Evolutionary conservation across 2,329 filamentous ascomycete species (phyloP).

Genomic region (Bisporella sp.): DNA sequence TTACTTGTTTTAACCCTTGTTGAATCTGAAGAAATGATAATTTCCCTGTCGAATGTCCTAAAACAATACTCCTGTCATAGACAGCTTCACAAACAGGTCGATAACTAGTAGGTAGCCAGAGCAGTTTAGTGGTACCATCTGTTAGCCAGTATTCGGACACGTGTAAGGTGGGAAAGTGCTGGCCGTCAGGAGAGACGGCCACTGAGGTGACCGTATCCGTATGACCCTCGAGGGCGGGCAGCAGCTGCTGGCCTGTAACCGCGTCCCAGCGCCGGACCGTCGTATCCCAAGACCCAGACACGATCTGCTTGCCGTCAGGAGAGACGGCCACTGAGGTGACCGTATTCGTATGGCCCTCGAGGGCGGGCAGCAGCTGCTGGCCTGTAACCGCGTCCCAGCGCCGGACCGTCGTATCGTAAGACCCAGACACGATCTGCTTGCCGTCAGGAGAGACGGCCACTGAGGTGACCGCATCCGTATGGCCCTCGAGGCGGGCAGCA

Average conservation of each 20-base stretch:
- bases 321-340: not conserved
- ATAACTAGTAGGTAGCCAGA: not conserved
- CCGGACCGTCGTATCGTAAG: too few relatives aligned
- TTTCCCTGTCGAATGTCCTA: not conserved
- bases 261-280: constrained; percentile 1
- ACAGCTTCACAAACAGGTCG: not conserved
- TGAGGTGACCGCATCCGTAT: not conserved
- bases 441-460: not conserved
- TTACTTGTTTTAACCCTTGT: not conserved
- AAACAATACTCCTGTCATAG: not conserved
- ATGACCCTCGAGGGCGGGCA: not conserved
- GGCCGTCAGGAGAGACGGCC: not conserved
- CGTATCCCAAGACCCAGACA: not conserved
- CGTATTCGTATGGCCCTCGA: too few relatives aligned
- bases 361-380: too few relatives aligned
- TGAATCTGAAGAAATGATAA: not conserved
- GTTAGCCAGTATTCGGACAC: constrained; percentile 4
- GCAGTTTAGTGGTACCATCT: constrained; percentile 3
- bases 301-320: not conserved
- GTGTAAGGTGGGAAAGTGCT: not conserved
- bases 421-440: too few relatives aligned
- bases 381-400: too few relatives aligned
- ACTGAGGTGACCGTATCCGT: not conserved
- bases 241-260: not conserved
- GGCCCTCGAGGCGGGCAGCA: not conserved